Conservation (phyloP, 176 grass and related monocot species). For the Thinopyrum elongatum region DNA sequence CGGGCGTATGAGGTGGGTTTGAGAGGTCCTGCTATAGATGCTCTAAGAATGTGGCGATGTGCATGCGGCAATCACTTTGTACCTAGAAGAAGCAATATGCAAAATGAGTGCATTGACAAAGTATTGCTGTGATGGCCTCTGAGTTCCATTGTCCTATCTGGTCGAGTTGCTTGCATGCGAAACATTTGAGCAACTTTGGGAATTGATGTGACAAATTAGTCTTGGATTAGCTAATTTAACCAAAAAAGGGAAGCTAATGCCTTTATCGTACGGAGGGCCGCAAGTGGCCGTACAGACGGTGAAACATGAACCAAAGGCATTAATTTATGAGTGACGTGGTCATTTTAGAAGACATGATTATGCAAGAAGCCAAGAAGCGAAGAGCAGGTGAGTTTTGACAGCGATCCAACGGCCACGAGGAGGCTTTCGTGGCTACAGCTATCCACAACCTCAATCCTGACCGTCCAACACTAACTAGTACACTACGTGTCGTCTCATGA, state of each 20-base stretch:
- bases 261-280: background rate
- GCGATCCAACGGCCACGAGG: background rate
- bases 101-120: background rate
- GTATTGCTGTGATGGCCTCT: background rate
- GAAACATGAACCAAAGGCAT: background rate
- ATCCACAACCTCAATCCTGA: too few relatives aligned
- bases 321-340: background rate
- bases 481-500: too few relatives aligned
- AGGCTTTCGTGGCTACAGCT: too few relatives aligned
- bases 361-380: background rate
- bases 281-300: background rate
- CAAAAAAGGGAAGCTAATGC: background rate
- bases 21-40: too few relatives aligned
- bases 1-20: too few relatives aligned
- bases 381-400: background rate
- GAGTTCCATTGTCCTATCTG: background rate
- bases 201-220: background rate
- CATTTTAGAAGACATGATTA: background rate
- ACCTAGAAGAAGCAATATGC: background rate
- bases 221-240: background rate
- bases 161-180: conserved; percentile 2
- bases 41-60: too few relatives aligned
- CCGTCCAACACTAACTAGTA: too few relatives aligned
- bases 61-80: background rate
- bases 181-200: background rate